Evolutionary conservation across 805 yeast genomes (phyloP).

Genomic region (Candida broadrunensis): DNA sequence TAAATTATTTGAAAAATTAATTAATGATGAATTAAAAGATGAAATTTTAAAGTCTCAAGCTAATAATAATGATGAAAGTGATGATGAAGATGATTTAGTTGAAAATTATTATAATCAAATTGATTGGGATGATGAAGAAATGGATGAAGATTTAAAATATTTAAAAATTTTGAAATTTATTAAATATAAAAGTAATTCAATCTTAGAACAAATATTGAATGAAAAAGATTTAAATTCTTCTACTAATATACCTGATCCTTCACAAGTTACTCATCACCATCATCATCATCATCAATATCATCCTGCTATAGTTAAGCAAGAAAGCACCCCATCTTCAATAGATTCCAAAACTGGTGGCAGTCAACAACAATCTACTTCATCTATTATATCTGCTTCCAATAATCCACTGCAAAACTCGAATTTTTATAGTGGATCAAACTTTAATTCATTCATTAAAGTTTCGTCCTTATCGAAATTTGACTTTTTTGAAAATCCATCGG

Average conservation of each 20-base stretch:
- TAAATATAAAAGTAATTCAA: slow-evolving; percentile 29
- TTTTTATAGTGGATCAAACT: background rate
- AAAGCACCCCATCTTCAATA: background rate
- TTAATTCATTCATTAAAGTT: slow-evolving; percentile 4
- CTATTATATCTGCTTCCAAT: background rate
- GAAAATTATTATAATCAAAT: slow-evolving; percentile 20
- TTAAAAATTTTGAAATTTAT: slow-evolving; percentile 39
- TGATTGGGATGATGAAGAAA: slow-evolving; percentile 47
- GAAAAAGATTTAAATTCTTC: background rate
- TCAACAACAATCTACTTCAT: too few species aligned
- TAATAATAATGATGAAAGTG: slow-evolving; percentile 27
- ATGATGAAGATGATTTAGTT: slow-evolving; percentile 19
- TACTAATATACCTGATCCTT: background rate
- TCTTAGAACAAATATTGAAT: slow-evolving; percentile 4
- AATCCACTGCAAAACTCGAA: too few species aligned
- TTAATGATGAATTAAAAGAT: slow-evolving; percentile 37
- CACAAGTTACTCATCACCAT: background rate
- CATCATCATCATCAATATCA: background rate
- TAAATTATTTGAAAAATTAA: slow-evolving; percentile 32
- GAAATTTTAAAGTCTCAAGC: slow-evolving; percentile 32
- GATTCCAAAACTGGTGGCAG: background rate
- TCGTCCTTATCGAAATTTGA: slow-evolving; percentile 19
- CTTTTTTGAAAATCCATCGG: slow-evolving; percentile 5
- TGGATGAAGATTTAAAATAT: slow-evolving; percentile 46
- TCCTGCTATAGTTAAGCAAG: background rate